Evolutionary conservation across 2,329 filamentous ascomycete species (phyloP).

Genomic region (Beauveria bassiana): DNA sequence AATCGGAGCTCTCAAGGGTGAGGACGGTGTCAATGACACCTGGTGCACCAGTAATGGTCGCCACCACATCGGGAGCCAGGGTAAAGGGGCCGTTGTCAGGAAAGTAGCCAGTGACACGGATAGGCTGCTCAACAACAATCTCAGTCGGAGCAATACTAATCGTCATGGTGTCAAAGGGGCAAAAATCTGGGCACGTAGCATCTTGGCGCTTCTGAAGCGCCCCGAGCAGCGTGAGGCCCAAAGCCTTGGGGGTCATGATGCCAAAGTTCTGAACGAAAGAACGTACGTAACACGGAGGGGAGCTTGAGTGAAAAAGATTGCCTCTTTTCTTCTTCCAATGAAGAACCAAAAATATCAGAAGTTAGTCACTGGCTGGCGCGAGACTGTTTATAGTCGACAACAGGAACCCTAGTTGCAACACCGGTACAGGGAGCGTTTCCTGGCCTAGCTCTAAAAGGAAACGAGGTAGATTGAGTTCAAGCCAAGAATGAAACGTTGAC

Average conservation of each 20-base stretch:
- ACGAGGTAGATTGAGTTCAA: neutral
- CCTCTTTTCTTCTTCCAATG: neutral
- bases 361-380: neutral
- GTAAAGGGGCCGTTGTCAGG: neutral
- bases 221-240: neutral
- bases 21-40: slow-evolving; percentile 1
- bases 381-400: neutral
- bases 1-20: neutral
- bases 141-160: neutral
- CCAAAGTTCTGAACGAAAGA: neutral
- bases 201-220: neutral
- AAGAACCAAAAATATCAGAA: neutral
- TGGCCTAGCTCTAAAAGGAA: neutral
- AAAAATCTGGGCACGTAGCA: neutral
- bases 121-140: neutral
- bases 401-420: neutral
- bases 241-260: slow-evolving; percentile 5
- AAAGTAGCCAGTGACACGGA: slow-evolving; percentile 7
- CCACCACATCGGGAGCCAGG: neutral
- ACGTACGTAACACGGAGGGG: neutral
- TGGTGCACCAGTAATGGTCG: slow-evolving; percentile 1
- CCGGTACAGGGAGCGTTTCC: neutral
- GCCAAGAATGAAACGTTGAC: neutral
- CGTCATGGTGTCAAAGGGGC: neutral
- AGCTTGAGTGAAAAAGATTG: neutral